phyloP scores from a whole-genome alignment of 2,329 filamentous ascomycete genomes.

The Penicillium sclerotigenum region DNA sequence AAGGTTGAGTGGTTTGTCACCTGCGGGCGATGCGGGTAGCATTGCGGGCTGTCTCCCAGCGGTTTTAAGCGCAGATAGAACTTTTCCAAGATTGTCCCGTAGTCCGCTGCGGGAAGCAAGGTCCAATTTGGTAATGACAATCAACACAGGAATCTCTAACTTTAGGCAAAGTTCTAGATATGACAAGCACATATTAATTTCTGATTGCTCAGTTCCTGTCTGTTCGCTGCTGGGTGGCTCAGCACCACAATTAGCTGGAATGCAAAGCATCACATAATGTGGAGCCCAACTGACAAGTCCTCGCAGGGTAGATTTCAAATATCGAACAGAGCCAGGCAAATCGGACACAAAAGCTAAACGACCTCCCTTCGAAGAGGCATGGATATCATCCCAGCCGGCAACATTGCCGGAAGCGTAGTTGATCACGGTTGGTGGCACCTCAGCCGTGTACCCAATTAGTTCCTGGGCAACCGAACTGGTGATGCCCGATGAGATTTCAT shows the following conservation, averaged over 20 bases:
- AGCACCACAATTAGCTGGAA: slow-evolving; percentile 69
- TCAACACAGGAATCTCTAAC: slow-evolving; percentile 69
- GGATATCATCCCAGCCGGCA: slow-evolving; percentile 91
- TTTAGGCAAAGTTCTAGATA: slow-evolving; percentile 84
- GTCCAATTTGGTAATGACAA: slow-evolving; percentile 90
- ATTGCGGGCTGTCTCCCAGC: slow-evolving; percentile 72
- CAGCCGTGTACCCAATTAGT: slow-evolving; percentile 72
- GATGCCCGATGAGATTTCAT: slow-evolving; percentile 86
- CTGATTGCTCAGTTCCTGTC: slow-evolving; percentile 36
- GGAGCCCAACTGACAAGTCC: slow-evolving; percentile 94
- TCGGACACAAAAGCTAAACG: slow-evolving; percentile 86
- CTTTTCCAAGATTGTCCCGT: slow-evolving; percentile 65
- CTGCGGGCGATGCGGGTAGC: slow-evolving; percentile 48
- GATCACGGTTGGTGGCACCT: slow-evolving; percentile 42
- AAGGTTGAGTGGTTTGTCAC: slow-evolving; percentile 53
- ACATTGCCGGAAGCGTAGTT: slow-evolving; percentile 87
- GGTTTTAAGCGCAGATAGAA: slow-evolving; percentile 74
- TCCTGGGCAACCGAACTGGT: slow-evolving; percentile 96
- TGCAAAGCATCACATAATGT: slow-evolving; percentile 86
- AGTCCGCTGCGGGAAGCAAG: slow-evolving; percentile 71
- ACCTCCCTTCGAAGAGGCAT: slow-evolving; percentile 68
- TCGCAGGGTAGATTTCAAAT: slow-evolving; percentile 80
- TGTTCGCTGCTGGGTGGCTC: slow-evolving; percentile 38
- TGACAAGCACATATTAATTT: slow-evolving; percentile 70
- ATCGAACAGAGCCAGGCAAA: slow-evolving; percentile 86